Evolutionary conservation across 2,329 filamentous ascomycete genomes (phyloP), one percentile per base, ranked within the genome.

Genomic region (Hyphodiscus sp.): DNA sequence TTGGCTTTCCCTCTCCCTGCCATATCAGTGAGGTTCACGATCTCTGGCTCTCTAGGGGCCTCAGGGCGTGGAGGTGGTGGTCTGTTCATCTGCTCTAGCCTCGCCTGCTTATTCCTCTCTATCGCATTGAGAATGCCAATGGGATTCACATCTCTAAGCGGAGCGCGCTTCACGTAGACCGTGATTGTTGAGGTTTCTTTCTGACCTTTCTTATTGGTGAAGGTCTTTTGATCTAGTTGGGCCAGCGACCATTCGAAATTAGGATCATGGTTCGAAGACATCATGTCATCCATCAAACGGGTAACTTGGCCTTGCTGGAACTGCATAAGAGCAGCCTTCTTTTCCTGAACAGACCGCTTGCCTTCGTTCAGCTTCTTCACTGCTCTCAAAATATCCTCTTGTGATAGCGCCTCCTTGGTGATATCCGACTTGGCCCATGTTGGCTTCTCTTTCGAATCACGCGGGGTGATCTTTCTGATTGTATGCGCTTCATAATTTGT

Each of bases 201-300:
- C 30, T 55, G 42, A 41, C 30, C 13, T 11, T 41, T 51, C 29
- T 54, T 55, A 18, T 50, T 49, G 1, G 33, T 53, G 30, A 54
- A 29, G 9, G 49, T 41, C 47, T 54, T 55, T 29, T 53, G 57
- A 15, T 63, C 61, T 16, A 68, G 49, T 49, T 68, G 65, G 6
- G 56, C 60, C 23, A 68, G 55, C 1, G 62, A 60, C 63, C 63
- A 69, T 42, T 60, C 54, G 54, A 66, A 68, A 43, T 58, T 49
- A 1, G 30, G 46, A 41, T 67, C 61, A 2, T 2, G 6, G 42
- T 68, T 63, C 23, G 50, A 55, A 1, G 41, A 58, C 20, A 49
- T 61, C 29, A 66, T 56, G 2, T 57, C 53, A 42, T 68, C 67
- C 41, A 68, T 41, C 2, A 68, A 47, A 9, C 49, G 56, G 18